Evolutionary conservation across 2,329 filamentous ascomycete species (phyloP).

Genomic region (Penicillium sp.): DNA sequence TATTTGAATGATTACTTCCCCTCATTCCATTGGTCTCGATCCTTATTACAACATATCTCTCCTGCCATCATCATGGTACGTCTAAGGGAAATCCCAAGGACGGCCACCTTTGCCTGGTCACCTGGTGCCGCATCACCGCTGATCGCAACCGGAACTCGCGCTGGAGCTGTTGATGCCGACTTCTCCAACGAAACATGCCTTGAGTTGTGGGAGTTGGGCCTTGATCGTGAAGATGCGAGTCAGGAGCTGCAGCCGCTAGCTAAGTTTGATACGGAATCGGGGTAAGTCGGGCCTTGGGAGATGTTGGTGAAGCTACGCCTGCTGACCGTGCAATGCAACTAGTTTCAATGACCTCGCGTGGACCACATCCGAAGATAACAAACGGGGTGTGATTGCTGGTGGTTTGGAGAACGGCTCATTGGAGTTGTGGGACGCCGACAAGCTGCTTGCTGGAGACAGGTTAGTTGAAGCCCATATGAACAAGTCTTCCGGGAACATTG

Average conservation of each 20-base stretch:
- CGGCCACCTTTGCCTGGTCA: constrained; percentile 96
- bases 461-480: constrained; percentile 29
- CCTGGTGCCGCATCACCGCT: constrained; percentile 73
- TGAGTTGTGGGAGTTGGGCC: constrained; percentile 89
- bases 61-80: constrained; percentile 69
- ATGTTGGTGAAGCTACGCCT: not conserved
- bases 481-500: not conserved
- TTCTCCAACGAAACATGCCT: constrained; percentile 97
- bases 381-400: constrained; percentile 86
- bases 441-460: constrained; percentile 54
- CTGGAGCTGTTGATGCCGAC: constrained; percentile 91
- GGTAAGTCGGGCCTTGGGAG: constrained; percentile 52
- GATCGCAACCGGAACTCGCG: constrained; percentile 87
- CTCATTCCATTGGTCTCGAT: constrained; percentile 16
- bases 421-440: constrained; percentile 87
- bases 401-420: constrained; percentile 91
- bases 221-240: constrained; percentile 71
- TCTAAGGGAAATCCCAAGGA: constrained; percentile 92
- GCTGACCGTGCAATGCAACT: constrained; percentile 25
- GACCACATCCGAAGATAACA: constrained; percentile 75
- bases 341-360: constrained; percentile 98
- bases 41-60: constrained; percentile 23
- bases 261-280: constrained; percentile 82
- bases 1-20: constrained; percentile 19
- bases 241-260: constrained; percentile 81